phyloP scores from a whole-genome alignment of 2,329 filamentous ascomycete species.

The Periconia sp. region DNA sequence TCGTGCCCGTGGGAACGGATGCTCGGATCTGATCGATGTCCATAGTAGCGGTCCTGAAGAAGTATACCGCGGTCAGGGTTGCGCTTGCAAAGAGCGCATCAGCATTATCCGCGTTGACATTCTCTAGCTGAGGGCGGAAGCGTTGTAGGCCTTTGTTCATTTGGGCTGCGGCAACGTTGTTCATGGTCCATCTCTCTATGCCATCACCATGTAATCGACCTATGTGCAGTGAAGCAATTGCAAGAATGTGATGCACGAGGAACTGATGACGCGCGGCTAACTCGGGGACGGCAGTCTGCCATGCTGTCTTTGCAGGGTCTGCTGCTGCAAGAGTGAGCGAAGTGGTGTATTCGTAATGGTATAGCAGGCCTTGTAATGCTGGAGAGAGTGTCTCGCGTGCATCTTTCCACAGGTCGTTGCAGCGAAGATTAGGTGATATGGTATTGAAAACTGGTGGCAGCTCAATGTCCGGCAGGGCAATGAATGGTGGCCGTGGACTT shows the following conservation, averaged over 20 bases:
- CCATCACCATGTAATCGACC: conserved; percentile 42
- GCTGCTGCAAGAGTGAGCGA: conserved; percentile 35
- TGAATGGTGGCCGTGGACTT: not conserved
- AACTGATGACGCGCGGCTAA: conserved; percentile 52
- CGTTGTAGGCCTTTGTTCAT: conserved; percentile 42
- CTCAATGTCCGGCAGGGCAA: conserved; percentile 9
- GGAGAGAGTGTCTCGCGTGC: conserved; percentile 30
- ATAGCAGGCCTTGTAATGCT: conserved; percentile 32
- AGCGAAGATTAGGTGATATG: conserved; percentile 28
- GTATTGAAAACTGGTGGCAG: conserved; percentile 7
- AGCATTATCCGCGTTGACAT: conserved; percentile 50
- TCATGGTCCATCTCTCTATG: conserved; percentile 26
- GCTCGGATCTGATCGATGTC: conserved; percentile 37
- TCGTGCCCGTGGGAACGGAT: conserved; percentile 25
- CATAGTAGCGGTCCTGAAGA: conserved; percentile 39
- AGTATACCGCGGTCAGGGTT: conserved; percentile 41
- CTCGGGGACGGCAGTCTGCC: conserved; percentile 40
- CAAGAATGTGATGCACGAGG: conserved; percentile 53
- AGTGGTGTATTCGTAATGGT: conserved; percentile 43
- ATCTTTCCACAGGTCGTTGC: conserved; percentile 37
- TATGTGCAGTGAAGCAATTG: conserved; percentile 54
- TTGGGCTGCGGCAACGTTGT: conserved; percentile 33
- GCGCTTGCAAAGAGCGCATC: conserved; percentile 48
- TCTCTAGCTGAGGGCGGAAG: conserved; percentile 34
- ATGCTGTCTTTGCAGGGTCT: conserved; percentile 39